Base-by-base conservation (phyloP, 768 basidiomycete genomes). In the Rubroboletus satanas region DNA sequence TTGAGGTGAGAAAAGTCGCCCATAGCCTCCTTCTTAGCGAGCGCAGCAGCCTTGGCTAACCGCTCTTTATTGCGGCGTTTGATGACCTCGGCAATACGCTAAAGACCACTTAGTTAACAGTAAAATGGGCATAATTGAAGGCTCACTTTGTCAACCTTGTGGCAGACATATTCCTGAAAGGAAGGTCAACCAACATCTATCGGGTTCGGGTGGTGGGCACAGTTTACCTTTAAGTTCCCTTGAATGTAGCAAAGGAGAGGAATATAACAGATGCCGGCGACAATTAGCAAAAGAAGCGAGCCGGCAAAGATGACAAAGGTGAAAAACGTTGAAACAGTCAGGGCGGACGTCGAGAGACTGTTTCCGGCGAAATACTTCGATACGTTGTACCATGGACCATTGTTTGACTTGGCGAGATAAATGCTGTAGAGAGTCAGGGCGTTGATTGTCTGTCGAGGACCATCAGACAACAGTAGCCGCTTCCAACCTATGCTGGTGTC, bases 361-460 rank as follows among this genome's bases (percentile, higher is more conserved):
- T 88, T 88, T 62, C 84, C 81, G 43, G 74, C 73, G 59, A 96
- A 98, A 73, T 93, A 98, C 64, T 89, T 88, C 56, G 81, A 71
- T 39, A 89, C 64, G 44, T 92, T 76, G 60, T 82, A 90, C 83
- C 86, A 90, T 0, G 74, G 66, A 7, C 81, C 80, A 12, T 72
- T 68, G 42, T 73, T 62, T 49, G 64, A 73, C 67, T 78, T 83
- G 23, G 84, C 79, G 29, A 85, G 77, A 62, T 82, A 97, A 59
- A 98, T 90, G 26, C 93, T 90, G 70, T 93, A 98, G 21, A 99
- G 79, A n/a, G 93, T 95, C 56, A 98, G 77, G n/a, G 83, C 93
- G 67, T 98, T 98, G 80, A 99, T 98, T 18, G 88, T 83, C 74
- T 99, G 97, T 69, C 97, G 93, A 53, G 97, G 97, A 15, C 90